Base-by-base conservation (phyloP, 495 filamentous ascomycete species). In the Daldinia bambusicola region DNA sequence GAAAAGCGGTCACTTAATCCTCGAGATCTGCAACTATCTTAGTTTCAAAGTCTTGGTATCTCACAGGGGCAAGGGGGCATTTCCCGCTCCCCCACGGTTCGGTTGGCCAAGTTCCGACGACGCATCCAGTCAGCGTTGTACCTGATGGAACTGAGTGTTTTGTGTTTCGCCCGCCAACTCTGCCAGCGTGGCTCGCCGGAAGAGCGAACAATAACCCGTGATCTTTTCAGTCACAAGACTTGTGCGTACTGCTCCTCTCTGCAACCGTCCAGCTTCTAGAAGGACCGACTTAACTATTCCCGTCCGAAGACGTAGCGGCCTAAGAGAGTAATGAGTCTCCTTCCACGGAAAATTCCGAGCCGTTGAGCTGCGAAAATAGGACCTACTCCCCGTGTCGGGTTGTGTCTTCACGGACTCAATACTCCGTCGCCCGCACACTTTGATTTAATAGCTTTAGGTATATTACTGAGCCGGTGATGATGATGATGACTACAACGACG, bases 41-140 rank as follows among this genome's bases (percentile, higher is more conserved):
- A 43, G 70, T 69, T 73, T 69, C 66, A 69, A 55, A 55, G 61
- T 65, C 66, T 69, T 73, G 57, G 70, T 64, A 62, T 55, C 62
- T 55, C 64, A 58, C 60, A 61, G 55, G 70, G 55, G 55, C 13
- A 55, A 45, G 51, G 51, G 37, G 38, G 37, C 36, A 30, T 57
- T 63, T 55, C 63, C 55, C 60, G 53, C 31, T 71, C 65, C 64
- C 63, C 66, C 56, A 69, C 70, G 70, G 56, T 48, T 69, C 65
- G 61, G 70, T 50, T 56, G 38, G 58, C 70, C 61, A 65, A 51
- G 70, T 69, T 73, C 70, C 66, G 70, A 69, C 57, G 70, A 69
- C 63, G 70, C 66, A 68, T 69, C 66, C 70, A 73, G 70, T 73
- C 70, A 73, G 70, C 70, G 70, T 73, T 59, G 70, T 69, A 73